These are phyloP conservation scores for Capillidium rhysosporum DNA, from an alignment of 371 early-diverging fungal species.

Conservation along the genomic window DNA sequence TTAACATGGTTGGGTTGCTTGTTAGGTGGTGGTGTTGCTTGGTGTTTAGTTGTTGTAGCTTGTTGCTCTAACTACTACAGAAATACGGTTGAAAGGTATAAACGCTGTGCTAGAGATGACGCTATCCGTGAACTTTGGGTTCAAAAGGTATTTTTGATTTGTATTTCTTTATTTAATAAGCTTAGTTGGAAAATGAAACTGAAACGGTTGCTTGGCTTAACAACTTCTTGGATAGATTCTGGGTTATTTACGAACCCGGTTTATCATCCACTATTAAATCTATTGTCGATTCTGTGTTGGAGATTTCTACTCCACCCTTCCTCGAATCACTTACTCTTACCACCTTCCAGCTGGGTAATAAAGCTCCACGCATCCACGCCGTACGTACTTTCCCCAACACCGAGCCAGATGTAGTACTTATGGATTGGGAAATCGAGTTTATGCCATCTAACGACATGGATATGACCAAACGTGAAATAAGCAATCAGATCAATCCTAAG, in stretches of 20 bases:
- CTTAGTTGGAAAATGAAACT: slow-evolving; percentile 19
- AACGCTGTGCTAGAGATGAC: slow-evolving; percentile 39
- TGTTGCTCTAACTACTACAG: slow-evolving; percentile 38
- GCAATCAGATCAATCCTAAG: slow-evolving; percentile 61
- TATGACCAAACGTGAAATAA: slow-evolving; percentile 34
- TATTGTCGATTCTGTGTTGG: slow-evolving; percentile 47
- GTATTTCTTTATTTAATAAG: neutral
- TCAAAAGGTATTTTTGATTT: slow-evolving; percentile 12
- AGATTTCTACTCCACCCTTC: slow-evolving; percentile 65
- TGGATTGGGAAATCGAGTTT: slow-evolving; percentile 86
- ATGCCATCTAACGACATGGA: slow-evolving; percentile 58
- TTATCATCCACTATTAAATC: slow-evolving; percentile 58
- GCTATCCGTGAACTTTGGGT: slow-evolving; percentile 33
- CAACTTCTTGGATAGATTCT: slow-evolving; percentile 67
- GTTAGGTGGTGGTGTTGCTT: slow-evolving; percentile 5
- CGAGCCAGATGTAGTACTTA: slow-evolving; percentile 66
- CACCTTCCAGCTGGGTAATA: slow-evolving; percentile 95
- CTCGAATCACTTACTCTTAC: slow-evolving; percentile 76
- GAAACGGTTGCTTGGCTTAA: slow-evolving; percentile 97
- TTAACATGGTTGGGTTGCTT: slow-evolving; percentile 4
- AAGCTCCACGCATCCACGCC: slow-evolving; percentile 76
- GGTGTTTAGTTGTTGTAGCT: slow-evolving; percentile 5
- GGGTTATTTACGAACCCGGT: slow-evolving; percentile 89
- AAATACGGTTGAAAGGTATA: slow-evolving; percentile 35
- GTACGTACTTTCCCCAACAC: slow-evolving; percentile 58